phyloP scores from a whole-genome alignment of 495 filamentous ascomycete species.

The Podospora pseudoanserina region DNA sequence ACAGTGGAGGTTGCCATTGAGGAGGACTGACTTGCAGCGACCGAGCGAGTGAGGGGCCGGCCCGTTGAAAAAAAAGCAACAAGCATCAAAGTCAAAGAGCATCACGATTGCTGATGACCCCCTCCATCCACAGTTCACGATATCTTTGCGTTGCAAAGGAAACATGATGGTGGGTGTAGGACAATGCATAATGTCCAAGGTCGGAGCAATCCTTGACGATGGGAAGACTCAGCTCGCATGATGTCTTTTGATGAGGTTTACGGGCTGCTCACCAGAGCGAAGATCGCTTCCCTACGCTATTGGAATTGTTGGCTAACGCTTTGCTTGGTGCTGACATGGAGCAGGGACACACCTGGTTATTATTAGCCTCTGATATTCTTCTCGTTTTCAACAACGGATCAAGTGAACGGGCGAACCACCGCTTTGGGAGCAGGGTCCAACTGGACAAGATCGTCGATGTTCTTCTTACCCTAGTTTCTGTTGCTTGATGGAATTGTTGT shows the following conservation, averaged over 20 bases:
- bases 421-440: not conserved
- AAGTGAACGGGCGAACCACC: not conserved
- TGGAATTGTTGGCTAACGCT: not conserved
- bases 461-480: not conserved
- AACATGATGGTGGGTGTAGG: too few relatives aligned
- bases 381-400: not conserved
- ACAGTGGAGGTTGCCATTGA: not conserved
- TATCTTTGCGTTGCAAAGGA: not conserved
- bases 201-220: not conserved
- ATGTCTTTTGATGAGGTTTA: too few relatives aligned
- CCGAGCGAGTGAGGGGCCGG: not conserved
- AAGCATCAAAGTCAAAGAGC: not conserved
- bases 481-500: not conserved
- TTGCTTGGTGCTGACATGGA: not conserved
- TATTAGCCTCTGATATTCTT: not conserved
- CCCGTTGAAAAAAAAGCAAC: constrained; percentile 6
- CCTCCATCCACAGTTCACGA: not conserved
- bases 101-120: not conserved
- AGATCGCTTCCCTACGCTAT: not conserved
- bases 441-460: not conserved
- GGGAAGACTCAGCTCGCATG: not conserved
- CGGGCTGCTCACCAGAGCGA: not conserved
- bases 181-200: not conserved
- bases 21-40: constrained; percentile 2
- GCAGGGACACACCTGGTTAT: not conserved